A percentile compares a stretch with the other conserved stretches of the same genome.
Conservation (phyloP, 1,284 basidiomycete species). For the Tilletia indica region DNA sequence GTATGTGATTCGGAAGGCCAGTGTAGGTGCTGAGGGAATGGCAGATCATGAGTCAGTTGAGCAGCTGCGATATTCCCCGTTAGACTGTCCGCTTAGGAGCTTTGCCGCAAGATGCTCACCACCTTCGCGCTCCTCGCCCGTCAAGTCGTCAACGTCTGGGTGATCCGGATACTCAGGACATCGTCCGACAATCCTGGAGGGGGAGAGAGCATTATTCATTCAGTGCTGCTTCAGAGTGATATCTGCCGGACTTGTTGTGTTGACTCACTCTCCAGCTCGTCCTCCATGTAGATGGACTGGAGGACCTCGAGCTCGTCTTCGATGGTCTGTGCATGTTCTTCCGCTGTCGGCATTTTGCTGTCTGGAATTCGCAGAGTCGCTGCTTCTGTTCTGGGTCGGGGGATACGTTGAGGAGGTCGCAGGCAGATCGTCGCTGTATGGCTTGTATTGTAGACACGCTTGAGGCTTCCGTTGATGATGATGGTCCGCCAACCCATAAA, state of each 20-base stretch:
- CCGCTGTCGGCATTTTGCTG: slow-evolving; percentile 19
- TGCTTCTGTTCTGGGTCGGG: too few species aligned
- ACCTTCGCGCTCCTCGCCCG: slow-evolving; percentile 64
- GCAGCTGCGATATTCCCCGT: neutral
- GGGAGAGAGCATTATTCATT: slow-evolving; percentile 20
- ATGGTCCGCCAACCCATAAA: too few species aligned
- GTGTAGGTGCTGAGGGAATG: neutral
- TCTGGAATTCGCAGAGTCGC: too few species aligned
- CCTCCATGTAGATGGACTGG: slow-evolving; percentile 91
- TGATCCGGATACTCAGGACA: slow-evolving; percentile 78
- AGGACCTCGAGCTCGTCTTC: slow-evolving; percentile 89
- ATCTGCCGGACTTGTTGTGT: slow-evolving; percentile 27
- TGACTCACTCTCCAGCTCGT: slow-evolving; percentile 69
- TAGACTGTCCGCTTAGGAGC: too few species aligned
- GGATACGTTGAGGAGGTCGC: too few species aligned
- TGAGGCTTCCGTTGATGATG: too few species aligned
- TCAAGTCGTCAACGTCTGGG: slow-evolving; percentile 74
- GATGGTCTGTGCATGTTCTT: slow-evolving; percentile 59
- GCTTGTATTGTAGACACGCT: too few species aligned
- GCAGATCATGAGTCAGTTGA: too few species aligned
- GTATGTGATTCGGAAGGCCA: slow-evolving; percentile 68
- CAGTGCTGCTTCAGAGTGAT: slow-evolving; percentile 27
- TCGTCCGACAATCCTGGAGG: slow-evolving; percentile 77
- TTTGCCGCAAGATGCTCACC: neutral
- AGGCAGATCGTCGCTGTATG: too few species aligned